Base-by-base conservation (phyloP, 306 rosid genomes). In the Lathyrus tuberosus region DNA sequence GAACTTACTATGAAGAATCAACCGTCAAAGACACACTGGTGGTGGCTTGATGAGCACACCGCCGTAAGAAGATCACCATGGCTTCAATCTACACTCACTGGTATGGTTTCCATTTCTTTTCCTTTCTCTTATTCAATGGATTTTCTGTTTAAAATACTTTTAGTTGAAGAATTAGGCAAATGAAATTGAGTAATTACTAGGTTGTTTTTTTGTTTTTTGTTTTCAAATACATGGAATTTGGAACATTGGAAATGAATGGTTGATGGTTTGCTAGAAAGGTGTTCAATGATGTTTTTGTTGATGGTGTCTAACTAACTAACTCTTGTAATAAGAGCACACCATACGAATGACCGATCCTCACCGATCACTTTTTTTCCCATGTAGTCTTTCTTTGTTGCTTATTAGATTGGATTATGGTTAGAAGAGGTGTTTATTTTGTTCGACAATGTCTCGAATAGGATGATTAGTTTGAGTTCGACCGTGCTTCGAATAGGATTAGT, bases 51-150 rank as follows among this genome's bases (percentile, higher is more conserved):
- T 51, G 82, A 75, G 51, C 83, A 44, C 61, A 80, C 38, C 80
- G 72, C 52, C 60, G 65, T 83, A 17, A 84, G 24, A 52, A 77
- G 95, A 56, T 83, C 96, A 12, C 86, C 86, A 49, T 87, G 96
- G 96, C 89, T 92, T 65, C 95, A 89, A 73, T 83, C 92, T 59
- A 81, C 96, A 70, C 86, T 89, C 5, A 70, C 74, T 10, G 97
- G 96, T 92, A 84, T 63, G 6, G 7, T 17, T 8, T 60, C 16
- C 38, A 24, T 16, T 69, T 49, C 57, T 46, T 75, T 44, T 59
- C 47, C 38, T 76, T 48, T 54, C 6, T 49, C 41, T 65, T 65
- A 28, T 31, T 60, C n/a, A 4, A 1, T 44, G 3, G 9, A n/a
- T 46, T 46, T 15, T 48, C 12, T 48, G 54, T 48, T 48, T 48